Percentiles rank a stretch among this genome's conserved stretches.
phyloP scores from a whole-genome alignment of 148 eudicot genomes.

The Vaccinium myrtillus region DNA sequence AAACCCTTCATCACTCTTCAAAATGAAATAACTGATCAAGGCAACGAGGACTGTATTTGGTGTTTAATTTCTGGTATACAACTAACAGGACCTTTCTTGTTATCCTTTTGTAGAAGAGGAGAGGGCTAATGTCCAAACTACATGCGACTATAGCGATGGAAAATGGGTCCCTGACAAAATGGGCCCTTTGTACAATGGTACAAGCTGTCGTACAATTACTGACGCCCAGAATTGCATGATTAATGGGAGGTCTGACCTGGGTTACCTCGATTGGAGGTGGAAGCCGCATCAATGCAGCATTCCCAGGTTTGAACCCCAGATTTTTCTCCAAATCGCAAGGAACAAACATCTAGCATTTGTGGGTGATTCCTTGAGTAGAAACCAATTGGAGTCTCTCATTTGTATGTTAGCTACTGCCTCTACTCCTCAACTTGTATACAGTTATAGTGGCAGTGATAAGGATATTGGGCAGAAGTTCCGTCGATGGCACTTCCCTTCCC shows the following conservation, averaged over 20 bases:
- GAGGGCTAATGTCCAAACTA: background rate
- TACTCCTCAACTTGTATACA: slow-evolving; percentile 50
- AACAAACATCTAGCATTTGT: slow-evolving; percentile 86
- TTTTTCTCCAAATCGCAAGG: slow-evolving; percentile 48
- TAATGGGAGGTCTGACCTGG: slow-evolving; percentile 70
- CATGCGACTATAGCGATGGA: slow-evolving; percentile 1
- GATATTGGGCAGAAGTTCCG: slow-evolving; percentile 41
- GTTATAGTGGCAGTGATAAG: slow-evolving; percentile 54
- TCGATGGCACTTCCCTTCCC: slow-evolving; percentile 64
- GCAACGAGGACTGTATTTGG: background rate
- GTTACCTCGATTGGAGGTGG: slow-evolving; percentile 86
- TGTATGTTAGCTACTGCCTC: slow-evolving; percentile 69
- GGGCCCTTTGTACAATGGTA: slow-evolving; percentile 75
- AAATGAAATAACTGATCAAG: too few relatives aligned
- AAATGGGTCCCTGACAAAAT: slow-evolving; percentile 51
- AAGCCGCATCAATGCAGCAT: slow-evolving; percentile 59
- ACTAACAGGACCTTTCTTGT: background rate
- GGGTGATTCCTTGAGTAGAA: slow-evolving; percentile 92
- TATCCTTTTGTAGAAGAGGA: background rate
- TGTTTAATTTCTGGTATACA: background rate
- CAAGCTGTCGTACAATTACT: slow-evolving; percentile 71
- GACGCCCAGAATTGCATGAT: slow-evolving; percentile 78
- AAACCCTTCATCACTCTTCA: too few relatives aligned
- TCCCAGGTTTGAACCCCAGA: slow-evolving; percentile 64
- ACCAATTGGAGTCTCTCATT: slow-evolving; percentile 81